Base-by-base conservation (phyloP, 1,284 basidiomycete species). In the Pyrrhoderma noxium region DNA sequence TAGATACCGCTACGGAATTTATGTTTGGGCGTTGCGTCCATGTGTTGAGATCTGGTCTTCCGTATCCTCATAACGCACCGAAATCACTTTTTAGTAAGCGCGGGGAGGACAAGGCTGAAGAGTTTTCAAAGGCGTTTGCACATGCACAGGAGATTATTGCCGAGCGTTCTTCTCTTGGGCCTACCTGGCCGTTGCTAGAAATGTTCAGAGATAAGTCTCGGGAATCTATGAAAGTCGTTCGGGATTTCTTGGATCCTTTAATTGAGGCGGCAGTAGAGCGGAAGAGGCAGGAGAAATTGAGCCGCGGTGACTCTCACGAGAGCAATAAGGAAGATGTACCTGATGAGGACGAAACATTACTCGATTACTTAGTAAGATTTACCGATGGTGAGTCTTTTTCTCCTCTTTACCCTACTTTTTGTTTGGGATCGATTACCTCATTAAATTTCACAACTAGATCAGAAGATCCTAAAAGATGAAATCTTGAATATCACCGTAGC, bases 211-310 rank as follows among this genome's bases (percentile, higher is more conserved):
- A 81, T 56, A 64, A 66, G 48, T 71, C 72, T 3, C 61, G 63
- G 40, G 62, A 65, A 23, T 66, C 69, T 4, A 76, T 78, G 72
- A 65, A 69, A 53, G 56, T 72, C 3, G 73, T 82, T 19, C 71
- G 74, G 48, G 69, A 66, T 1, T 78, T 72, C 49, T 66, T 79
- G 2, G 70, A 74, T 42, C 78, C 77, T 0, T 73, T 80, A 34
- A 56, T 79, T 5, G 53, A 66, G 35, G 70, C 73, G 21, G 76
- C 76, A 0, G 62, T 80, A 4, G 61, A 59, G 45, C 21, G 31
- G 18, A 22, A 21, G 18, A 25, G 22, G 18, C 68, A 70, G 58
- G 67, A 66, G 56, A 65, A 67, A 35, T 7, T n/a, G 47, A 31
- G 31, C n/a, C 18, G 14, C 3, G 19, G 7, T 11, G 11, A 16